Percentiles rank a stretch among this genome's conserved stretches.
Evolutionary conservation across 768 basidiomycete genomes (phyloP).

Genomic region (Tricholoma saponaceum): DNA sequence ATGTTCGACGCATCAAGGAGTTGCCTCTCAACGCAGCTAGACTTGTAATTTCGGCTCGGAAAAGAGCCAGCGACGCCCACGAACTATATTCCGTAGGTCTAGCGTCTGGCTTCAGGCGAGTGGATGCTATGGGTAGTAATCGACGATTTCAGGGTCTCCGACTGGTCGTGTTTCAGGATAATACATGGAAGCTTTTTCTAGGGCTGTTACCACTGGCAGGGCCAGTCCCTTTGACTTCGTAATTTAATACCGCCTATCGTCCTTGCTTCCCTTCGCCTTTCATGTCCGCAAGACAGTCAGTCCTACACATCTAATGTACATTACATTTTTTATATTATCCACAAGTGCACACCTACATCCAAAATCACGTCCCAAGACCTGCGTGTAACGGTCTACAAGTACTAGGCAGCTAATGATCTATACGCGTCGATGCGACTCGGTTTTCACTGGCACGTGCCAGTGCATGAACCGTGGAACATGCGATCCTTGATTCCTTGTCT

Average conservation of each 20-base stretch:
- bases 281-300: background rate
- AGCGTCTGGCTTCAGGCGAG: slow-evolving; percentile 37
- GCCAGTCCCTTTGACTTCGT: slow-evolving; percentile 16
- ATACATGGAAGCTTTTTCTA: slow-evolving; percentile 43
- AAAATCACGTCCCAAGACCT: too few relatives aligned
- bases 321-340: background rate
- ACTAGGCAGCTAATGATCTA: too few relatives aligned
- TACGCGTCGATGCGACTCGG: too few relatives aligned
- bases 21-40: slow-evolving; percentile 18
- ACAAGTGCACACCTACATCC: too few relatives aligned
- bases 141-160: slow-evolving; percentile 44
- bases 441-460: too few relatives aligned
- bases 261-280: background rate
- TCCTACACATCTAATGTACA: background rate
- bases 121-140: slow-evolving; percentile 46
- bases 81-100: slow-evolving; percentile 37
- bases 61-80: slow-evolving; percentile 34
- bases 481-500: too few relatives aligned
- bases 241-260: background rate
- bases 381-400: too few relatives aligned
- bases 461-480: too few relatives aligned
- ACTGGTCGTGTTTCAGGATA: slow-evolving; percentile 30
- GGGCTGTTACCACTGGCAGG: slow-evolving; percentile 40
- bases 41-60: slow-evolving; percentile 23
- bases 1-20: slow-evolving; percentile 23